Conservation (phyloP, 139 green algal genomes). For the Zygnema cylindricum region DNA sequence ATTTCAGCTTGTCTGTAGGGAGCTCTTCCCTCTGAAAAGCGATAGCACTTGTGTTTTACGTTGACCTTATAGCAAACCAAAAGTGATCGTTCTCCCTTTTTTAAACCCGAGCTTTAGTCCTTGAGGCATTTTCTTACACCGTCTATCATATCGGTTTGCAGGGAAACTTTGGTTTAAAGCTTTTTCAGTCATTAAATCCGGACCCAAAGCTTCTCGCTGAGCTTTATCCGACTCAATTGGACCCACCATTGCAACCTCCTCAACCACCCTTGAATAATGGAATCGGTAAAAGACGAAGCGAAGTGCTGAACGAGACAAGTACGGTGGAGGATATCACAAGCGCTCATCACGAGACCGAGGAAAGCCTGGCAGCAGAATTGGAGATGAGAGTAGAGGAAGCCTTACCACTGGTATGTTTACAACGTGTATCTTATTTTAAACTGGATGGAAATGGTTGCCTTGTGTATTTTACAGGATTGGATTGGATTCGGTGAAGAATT, state of each 20-base stretch:
- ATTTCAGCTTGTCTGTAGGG: too few species aligned
- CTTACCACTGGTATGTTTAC: background rate
- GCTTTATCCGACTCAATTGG: conserved; percentile 29
- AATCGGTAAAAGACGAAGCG: background rate
- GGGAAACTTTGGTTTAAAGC: conserved; percentile 50
- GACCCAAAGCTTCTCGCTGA: conserved; percentile 43
- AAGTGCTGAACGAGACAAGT: background rate
- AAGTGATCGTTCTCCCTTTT: too few species aligned
- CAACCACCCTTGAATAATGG: background rate
- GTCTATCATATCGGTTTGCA: too few species aligned
- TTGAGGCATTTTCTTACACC: too few species aligned
- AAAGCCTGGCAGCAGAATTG: conserved; percentile 16
- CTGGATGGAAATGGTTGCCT: background rate
- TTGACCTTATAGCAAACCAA: too few species aligned
- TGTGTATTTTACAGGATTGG: background rate
- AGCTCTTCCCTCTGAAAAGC: too few species aligned
- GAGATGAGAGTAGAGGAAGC: conserved; percentile 30
- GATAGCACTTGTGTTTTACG: background rate
- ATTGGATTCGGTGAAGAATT: background rate
- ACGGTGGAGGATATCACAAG: background rate
- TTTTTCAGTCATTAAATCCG: conserved; percentile 45
- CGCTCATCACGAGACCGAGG: background rate
- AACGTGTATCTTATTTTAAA: background rate
- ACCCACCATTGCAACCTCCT: conserved; percentile 5
- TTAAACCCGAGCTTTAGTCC: too few species aligned